Evolutionary conservation across 1,284 basidiomycete genomes (phyloP).

Genomic region (Sporisorium sorghi): DNA sequence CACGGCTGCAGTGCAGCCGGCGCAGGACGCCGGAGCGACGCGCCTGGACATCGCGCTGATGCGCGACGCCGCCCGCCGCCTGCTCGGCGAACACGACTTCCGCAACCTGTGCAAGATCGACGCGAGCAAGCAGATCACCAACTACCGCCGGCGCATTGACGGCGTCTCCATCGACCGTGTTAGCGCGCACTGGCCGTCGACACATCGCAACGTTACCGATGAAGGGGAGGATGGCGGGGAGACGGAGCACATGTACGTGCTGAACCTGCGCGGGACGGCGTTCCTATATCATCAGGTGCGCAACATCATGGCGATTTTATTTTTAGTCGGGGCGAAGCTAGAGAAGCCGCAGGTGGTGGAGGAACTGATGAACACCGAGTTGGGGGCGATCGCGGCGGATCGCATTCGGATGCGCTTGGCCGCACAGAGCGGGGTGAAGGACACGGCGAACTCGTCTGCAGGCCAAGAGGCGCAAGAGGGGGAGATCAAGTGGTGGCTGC

Average conservation of each 20-base stretch:
- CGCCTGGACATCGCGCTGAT: constrained; percentile 73
- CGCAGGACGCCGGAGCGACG: constrained; percentile 15
- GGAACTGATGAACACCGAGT: constrained; percentile 79
- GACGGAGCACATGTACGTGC: constrained; percentile 73
- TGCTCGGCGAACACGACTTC: constrained; percentile 94
- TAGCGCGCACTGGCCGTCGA: constrained; percentile 40
- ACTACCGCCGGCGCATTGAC: constrained; percentile 78
- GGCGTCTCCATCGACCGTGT: constrained; percentile 75
- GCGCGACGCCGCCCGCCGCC: constrained; percentile 78
- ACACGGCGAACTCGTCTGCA: constrained; percentile 4
- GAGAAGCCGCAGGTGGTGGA: constrained; percentile 81
- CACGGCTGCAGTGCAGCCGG: no score
- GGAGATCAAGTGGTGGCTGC: constrained; percentile 43
- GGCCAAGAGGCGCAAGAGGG: not conserved
- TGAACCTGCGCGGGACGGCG: constrained; percentile 88
- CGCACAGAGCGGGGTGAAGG: not conserved
- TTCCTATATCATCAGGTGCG: constrained; percentile 98
- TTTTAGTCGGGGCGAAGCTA: constrained; percentile 85
- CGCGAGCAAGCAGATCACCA: constrained; percentile 88
- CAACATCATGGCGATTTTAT: constrained; percentile 91
- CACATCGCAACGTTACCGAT: not conserved
- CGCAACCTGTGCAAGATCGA: constrained; percentile 97
- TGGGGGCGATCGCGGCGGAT: constrained; percentile 48
- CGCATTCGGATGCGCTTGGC: constrained; percentile 33
- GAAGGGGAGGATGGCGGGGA: constrained; percentile 38